Conservation (phyloP, 2,329 filamentous ascomycete species). For the Peltaster fructicola region DNA sequence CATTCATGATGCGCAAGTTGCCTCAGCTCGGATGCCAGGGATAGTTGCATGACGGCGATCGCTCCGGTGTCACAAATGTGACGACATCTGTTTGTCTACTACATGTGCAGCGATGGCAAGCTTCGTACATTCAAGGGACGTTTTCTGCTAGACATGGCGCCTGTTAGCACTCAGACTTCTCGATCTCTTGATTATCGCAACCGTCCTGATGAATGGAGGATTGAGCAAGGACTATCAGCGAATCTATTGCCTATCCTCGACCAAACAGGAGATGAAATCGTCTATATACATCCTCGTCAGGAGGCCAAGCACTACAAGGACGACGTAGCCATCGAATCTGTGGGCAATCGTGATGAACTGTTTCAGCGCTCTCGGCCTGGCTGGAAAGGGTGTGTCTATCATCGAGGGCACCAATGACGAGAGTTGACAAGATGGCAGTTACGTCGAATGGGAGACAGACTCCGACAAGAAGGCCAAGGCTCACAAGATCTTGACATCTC, state of each 20-base stretch:
- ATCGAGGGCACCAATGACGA: constrained; percentile 1
- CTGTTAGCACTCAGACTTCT: too few relatives aligned
- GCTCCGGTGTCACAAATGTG: too few relatives aligned
- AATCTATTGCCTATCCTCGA: constrained; percentile 31
- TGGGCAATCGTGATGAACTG: constrained; percentile 23
- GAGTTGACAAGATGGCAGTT: constrained; percentile 25
- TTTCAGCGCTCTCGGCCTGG: constrained; percentile 29
- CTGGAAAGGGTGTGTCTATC: constrained; percentile 26
- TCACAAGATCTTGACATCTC: constrained; percentile 29
- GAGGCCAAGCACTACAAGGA: constrained; percentile 22
- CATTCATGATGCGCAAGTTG: too few relatives aligned
- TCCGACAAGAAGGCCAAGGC: constrained; percentile 40
- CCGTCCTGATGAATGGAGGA: constrained; percentile 33
- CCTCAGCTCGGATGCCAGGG: too few relatives aligned
- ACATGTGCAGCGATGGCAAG: too few relatives aligned
- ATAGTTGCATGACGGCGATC: too few relatives aligned
- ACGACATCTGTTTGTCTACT: too few relatives aligned
- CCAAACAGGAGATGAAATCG: constrained; percentile 24
- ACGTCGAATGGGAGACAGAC: constrained; percentile 46
- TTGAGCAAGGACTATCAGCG: constrained; percentile 34
- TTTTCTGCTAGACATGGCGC: too few relatives aligned
- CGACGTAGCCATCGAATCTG: constrained; percentile 23
- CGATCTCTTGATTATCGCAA: constrained; percentile 4
- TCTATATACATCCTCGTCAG: constrained; percentile 12
- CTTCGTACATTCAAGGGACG: too few relatives aligned